Evolutionary conservation across 2,329 filamentous ascomycete genomes (phyloP).

Genomic region (Talaromyces piceae): DNA sequence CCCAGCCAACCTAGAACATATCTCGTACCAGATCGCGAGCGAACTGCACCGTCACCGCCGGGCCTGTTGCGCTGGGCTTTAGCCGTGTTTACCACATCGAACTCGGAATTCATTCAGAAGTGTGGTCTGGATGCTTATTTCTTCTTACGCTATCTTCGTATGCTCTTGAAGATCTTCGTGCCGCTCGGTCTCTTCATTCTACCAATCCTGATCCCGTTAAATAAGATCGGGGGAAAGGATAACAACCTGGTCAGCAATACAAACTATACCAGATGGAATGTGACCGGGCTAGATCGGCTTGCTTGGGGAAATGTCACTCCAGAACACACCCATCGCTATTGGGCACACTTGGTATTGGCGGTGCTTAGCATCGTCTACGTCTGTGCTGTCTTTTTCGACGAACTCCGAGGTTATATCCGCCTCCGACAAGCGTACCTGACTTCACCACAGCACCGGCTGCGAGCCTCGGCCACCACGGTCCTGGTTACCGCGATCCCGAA

Average conservation of each 20-base stretch:
- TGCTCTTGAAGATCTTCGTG: conserved; percentile 84
- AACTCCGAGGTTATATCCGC: conserved; percentile 81
- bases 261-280: conserved; percentile 37
- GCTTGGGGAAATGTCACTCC: conserved; percentile 80
- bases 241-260: conserved; percentile 41
- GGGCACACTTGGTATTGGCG: conserved; percentile 76
- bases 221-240: conserved; percentile 64
- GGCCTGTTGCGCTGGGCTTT: conserved; percentile 48
- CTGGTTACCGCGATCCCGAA: conserved; percentile 82
- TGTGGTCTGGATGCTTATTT: conserved; percentile 96
- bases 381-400: conserved; percentile 78
- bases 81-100: conserved; percentile 59
- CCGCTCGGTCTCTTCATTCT: conserved; percentile 71
- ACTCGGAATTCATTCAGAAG: conserved; percentile 85
- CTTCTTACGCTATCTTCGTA: conserved; percentile 83
- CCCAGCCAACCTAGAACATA: conserved; percentile 73
- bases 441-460: conserved; percentile 84
- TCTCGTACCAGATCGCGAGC: conserved; percentile 75
- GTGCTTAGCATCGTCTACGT: conserved; percentile 73
- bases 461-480: conserved; percentile 91
- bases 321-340: conserved; percentile 61
- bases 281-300: conserved; percentile 69
- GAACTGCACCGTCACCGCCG: conserved; percentile 64
- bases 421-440: conserved; percentile 92
- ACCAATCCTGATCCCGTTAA: conserved; percentile 79